Base-by-base conservation (phyloP, 1,284 basidiomycete genomes). In the Leccinum fallax region DNA sequence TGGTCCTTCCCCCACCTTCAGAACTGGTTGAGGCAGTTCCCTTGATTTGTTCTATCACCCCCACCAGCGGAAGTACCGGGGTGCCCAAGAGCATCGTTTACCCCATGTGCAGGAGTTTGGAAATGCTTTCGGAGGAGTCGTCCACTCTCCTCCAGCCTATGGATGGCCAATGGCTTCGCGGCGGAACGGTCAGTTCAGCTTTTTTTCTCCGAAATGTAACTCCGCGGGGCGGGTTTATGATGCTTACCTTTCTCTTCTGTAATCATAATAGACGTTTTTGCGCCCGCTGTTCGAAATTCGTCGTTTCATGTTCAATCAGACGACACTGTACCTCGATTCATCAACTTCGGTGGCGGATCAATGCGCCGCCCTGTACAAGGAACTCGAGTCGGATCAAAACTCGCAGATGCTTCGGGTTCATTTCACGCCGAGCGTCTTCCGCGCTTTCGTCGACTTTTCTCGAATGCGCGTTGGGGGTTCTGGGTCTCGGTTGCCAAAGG, bases 281-380 rank as follows among this genome's bases (percentile, higher is more conserved):
- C 69, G 71, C 52, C 71, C 71, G 4, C 65, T 71, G 21, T 71
- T 71, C 26, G 69, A 71, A 56, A 71, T 71, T 28, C 67, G 69
- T 55, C 71, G 69, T 15, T 71, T 71, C 55, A 71, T 71, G 69
- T 72, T 73, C 60, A 71, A 72, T 49, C 65, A 69, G 24, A 71
- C 71, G 10, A 72, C 69, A 3, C 30, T 71, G n/a, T 71, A 71
- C 46, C 63, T 72, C 26, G 69, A 71, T 52, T 53, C 65, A 2
- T 69, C 69, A 7, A 48, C 55, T 21, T 71, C 71, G 3, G 71
- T 71, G 24, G 59, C 71, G 13, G 69, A 65, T 21, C 69, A 72
- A 49, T 71, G 69, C 26, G 28, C n/a, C n/a, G 62, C 67, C 5
- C 51, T 71, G 16, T 69, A 61, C 54, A 59, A 72, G 19, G 69